Evolutionary conservation across 495 filamentous ascomycete species (phyloP).

Genomic region (Paragyromitra xinjiangensis): DNA sequence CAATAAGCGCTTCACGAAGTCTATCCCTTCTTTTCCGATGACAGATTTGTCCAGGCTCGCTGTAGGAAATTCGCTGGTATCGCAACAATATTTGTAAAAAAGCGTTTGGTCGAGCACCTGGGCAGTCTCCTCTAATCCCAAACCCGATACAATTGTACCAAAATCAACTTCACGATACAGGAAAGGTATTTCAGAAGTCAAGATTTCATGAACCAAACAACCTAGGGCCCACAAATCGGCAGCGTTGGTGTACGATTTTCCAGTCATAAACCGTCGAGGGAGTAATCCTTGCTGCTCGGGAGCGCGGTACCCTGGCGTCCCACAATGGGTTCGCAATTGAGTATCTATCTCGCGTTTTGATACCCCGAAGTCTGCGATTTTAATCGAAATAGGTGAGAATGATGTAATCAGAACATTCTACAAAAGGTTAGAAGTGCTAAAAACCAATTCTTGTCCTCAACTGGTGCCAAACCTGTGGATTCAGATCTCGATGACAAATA

Average conservation of each 20-base stretch:
- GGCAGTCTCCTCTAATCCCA: background rate
- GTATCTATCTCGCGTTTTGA: constrained; percentile 1
- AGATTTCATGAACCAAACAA: background rate
- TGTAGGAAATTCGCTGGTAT: background rate
- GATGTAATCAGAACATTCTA: constrained; percentile 22
- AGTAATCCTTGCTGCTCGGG: constrained; percentile 1
- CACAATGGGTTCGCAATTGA: background rate
- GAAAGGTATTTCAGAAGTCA: background rate
- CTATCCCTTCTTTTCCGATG: background rate
- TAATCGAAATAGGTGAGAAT: constrained; percentile 1
- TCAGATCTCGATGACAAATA: constrained; percentile 25
- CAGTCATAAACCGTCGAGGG: background rate
- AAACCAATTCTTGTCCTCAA: background rate
- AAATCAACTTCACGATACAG: background rate
- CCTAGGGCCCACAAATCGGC: constrained; percentile 18
- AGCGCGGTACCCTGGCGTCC: background rate
- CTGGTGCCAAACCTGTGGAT: constrained; percentile 12
- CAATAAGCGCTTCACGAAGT: background rate
- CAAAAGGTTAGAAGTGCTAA: background rate
- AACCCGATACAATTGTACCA: background rate
- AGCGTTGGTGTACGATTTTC: background rate
- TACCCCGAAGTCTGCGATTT: constrained; percentile 13
- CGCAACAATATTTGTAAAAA: background rate
- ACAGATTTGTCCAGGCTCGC: background rate
- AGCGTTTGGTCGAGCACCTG: background rate